Percentiles rank a stretch among this genome's conserved stretches.
Evolutionary conservation across 768 basidiomycete genomes (phyloP).

Genomic region (Dendrothele bispora): DNA sequence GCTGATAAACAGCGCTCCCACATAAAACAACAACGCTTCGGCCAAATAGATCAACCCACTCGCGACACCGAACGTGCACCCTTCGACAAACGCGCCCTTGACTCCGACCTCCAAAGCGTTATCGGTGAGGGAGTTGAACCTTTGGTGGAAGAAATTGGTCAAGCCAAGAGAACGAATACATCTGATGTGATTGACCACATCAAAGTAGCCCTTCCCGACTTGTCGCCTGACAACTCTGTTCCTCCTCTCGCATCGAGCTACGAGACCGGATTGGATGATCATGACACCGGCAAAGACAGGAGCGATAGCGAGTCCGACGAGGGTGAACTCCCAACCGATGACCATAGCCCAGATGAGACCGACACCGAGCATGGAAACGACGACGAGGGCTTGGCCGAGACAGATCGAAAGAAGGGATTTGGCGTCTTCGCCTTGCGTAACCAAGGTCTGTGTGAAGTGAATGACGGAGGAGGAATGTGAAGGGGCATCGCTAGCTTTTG

Average conservation of each 20-base stretch:
- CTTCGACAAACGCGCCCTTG: slow-evolving; percentile 83
- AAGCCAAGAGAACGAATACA: slow-evolving; percentile 89
- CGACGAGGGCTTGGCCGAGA: slow-evolving; percentile 69
- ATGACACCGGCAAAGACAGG: slow-evolving; percentile 81
- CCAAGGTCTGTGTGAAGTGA: slow-evolving; percentile 67
- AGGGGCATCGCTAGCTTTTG: slow-evolving; percentile 52
- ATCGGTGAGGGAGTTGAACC: slow-evolving; percentile 66
- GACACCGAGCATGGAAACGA: slow-evolving; percentile 75
- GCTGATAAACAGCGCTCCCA: slow-evolving; percentile 83
- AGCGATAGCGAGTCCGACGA: slow-evolving; percentile 84
- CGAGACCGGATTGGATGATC: slow-evolving; percentile 71
- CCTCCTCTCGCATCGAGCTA: slow-evolving; percentile 66
- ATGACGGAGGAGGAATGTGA: slow-evolving; percentile 17
- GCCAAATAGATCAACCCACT: slow-evolving; percentile 85
- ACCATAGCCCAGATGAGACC: slow-evolving; percentile 90
- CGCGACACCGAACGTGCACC: slow-evolving; percentile 78
- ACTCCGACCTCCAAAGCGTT: slow-evolving; percentile 67
- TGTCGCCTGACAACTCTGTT: slow-evolving; percentile 90
- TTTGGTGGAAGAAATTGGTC: slow-evolving; percentile 62
- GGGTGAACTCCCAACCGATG: slow-evolving; percentile 88
- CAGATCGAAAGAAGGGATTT: slow-evolving; percentile 72
- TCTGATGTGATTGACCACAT: slow-evolving; percentile 83
- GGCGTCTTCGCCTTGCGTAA: slow-evolving; percentile 92
- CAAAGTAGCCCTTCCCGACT: slow-evolving; percentile 82
- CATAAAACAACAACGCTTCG: slow-evolving; percentile 89